These are phyloP conservation scores for Eucalyptus caleyi DNA, from an alignment of 345 rosid genomes.

Conservation along the genomic window DNA sequence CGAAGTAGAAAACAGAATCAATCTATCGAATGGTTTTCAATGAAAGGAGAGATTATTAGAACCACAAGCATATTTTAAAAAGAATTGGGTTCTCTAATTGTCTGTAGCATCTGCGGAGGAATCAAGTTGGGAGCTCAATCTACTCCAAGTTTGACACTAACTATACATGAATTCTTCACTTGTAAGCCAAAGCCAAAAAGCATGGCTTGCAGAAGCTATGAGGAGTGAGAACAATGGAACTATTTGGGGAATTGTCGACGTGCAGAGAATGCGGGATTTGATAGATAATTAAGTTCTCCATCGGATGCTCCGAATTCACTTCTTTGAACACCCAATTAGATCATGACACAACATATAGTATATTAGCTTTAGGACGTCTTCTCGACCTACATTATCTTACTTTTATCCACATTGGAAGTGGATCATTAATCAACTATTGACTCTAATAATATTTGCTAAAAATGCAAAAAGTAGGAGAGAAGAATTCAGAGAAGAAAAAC, in stretches of 20 bases:
- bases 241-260: neutral
- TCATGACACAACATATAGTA: neutral
- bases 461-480: neutral
- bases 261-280: neutral
- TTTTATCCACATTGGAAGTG: neutral
- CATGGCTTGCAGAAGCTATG: neutral
- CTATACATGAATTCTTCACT: neutral
- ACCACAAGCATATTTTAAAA: neutral
- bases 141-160: neutral
- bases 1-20: neutral
- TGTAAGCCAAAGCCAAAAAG: neutral
- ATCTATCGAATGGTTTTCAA: neutral
- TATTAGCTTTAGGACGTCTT: neutral
- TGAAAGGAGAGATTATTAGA: neutral
- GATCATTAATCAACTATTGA: neutral
- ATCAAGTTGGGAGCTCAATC: neutral
- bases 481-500: neutral
- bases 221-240: neutral
- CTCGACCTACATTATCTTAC: neutral
- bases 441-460: neutral
- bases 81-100: neutral
- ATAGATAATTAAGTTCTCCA: neutral
- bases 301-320: neutral
- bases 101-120: neutral
- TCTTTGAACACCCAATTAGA: neutral